Percentiles rank a stretch among this genome's conserved stretches.
Conservation (phyloP, 805 yeast genomes). For the Jamesozyma hellenica region DNA sequence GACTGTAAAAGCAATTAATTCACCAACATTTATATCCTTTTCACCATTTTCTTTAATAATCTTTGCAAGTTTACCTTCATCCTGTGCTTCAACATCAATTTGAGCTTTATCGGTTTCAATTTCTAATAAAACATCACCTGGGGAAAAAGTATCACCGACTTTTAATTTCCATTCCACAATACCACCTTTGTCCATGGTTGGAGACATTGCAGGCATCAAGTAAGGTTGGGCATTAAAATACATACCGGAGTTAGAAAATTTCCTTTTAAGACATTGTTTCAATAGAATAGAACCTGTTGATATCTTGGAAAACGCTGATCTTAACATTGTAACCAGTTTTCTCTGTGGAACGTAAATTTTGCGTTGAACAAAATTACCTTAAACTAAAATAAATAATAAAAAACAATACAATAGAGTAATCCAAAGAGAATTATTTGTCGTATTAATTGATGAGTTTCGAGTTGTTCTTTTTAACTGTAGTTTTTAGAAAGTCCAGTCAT, state of each 20-base stretch:
- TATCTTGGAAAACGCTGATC: background rate
- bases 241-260: conserved; percentile 19
- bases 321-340: conserved; percentile 3
- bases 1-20: conserved; percentile 79
- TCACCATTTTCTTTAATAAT: conserved; percentile 62
- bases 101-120: conserved; percentile 84
- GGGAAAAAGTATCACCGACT: conserved; percentile 57
- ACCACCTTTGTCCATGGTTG: conserved; percentile 96
- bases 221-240: conserved; percentile 36
- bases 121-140: conserved; percentile 78
- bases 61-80: conserved; percentile 83
- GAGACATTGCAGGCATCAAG: conserved; percentile 98
- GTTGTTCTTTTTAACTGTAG: no score
- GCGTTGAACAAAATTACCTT: no score
- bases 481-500: no score
- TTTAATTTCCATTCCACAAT: conserved; percentile 82
- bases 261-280: conserved; percentile 4
- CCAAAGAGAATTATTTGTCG: no score
- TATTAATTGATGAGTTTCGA: no score
- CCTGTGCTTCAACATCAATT: conserved; percentile 79
- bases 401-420: no score
- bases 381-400: no score
- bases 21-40: conserved; percentile 73
- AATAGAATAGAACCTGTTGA: background rate
- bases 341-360: no score